Evolutionary conservation across 176 grass and related monocot species (phyloP), one percentile per base, ranked within the genome.

Genomic region (Poa annua): DNA sequence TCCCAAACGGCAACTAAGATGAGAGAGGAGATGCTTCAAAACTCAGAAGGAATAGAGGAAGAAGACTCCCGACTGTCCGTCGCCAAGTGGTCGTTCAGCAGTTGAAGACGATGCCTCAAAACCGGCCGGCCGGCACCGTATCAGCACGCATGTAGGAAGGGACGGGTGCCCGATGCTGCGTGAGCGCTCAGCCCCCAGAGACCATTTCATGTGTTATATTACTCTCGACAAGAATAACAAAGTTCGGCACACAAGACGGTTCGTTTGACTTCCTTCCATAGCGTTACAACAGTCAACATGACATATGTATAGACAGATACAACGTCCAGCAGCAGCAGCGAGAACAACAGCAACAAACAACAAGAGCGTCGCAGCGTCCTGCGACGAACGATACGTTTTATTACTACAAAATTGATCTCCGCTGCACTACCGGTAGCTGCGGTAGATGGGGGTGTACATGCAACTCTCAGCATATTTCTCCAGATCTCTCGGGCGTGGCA

Each of bases 401-500:
- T 90, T 77, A 66, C 86, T 79, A 33, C 83, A 90, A 95, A 95
- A 90, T 75, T 88, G 88, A 86, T 45, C 55, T 20, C 67, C n/a
- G 16, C 51, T 0, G 42, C n/a, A 14, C 88, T 81, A 99, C 50
- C 91, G 83, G 81, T 96, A 99, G 80, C 48, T 92, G 81, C 89
- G 93, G 86, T 99, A 99, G 61, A 80, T 32, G 4, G 97, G 97
- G 36, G 68, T 86, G 88, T 98, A 95, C 93, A 98, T 98, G 91
- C 93, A 95, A 26, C 93, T 94, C 88, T 99, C 93, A 22, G 93
- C 93, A 38, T 99, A 90, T 74, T 92, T 86, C 91, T 85, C 89
- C 78, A 96, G 64, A 74, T 99, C 81, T 9, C 71, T 85, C 0
- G 96, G 96, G 38, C 88, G 91, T 81, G 93, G 93, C 81, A 96